Conservation (phyloP, 2,329 filamentous ascomycete species). For the Venturia aucupariae region DNA sequence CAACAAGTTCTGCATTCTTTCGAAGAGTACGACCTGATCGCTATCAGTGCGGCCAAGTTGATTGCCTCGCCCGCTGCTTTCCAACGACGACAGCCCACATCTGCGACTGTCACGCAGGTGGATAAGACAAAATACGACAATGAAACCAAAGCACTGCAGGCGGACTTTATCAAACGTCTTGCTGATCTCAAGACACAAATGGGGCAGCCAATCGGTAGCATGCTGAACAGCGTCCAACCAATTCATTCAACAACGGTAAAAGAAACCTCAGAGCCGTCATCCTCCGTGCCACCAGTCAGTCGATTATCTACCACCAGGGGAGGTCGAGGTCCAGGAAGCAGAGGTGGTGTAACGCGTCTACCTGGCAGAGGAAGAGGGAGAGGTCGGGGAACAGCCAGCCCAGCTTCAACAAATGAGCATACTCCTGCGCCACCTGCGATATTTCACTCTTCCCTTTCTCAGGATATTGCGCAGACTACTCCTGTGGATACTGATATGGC, state of each 20-base stretch:
- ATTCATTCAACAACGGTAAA: neutral
- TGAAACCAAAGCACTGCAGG: slow-evolving; percentile 13
- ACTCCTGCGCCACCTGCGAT: neutral
- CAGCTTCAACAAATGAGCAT: neutral
- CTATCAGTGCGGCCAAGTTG: slow-evolving; percentile 60
- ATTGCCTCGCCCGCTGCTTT: slow-evolving; percentile 36
- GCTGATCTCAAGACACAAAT: slow-evolving; percentile 3
- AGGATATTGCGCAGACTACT: neutral
- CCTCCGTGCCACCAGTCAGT: neutral
- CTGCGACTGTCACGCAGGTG: neutral
- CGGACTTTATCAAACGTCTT: slow-evolving; percentile 4
- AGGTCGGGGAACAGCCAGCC: neutral
- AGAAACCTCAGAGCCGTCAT: neutral
- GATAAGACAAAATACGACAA: slow-evolving; percentile 5
- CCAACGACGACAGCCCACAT: slow-evolving; percentile 5
- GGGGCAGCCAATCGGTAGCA: slow-evolving; percentile 2
- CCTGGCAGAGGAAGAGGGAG: neutral
- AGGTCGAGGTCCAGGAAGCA: neutral
- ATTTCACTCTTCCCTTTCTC: neutral
- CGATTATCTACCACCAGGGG: neutral
- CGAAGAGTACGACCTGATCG: slow-evolving; percentile 59
- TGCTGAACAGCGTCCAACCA: neutral
- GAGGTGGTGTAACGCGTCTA: neutral
- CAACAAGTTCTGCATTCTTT: slow-evolving; percentile 42
- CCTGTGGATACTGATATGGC: neutral